Base-by-base conservation (phyloP, 768 basidiomycete genomes). In the Podaxis carcinomalis region DNA sequence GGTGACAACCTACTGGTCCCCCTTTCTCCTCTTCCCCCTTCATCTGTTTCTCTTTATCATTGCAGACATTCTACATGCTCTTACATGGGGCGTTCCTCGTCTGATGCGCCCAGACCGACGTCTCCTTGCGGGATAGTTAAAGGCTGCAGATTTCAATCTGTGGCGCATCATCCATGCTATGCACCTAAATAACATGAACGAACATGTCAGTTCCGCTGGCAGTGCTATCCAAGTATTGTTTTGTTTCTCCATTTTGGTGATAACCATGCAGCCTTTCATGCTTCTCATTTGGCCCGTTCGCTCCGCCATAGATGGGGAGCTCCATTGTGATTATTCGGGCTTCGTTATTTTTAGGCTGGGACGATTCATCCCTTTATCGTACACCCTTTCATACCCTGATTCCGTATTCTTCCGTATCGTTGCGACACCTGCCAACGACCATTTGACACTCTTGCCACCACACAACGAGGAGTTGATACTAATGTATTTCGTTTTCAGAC, bases 401-500 rank as follows among this genome's bases (percentile, higher is more conserved):
- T 1, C 28, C 9, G 7, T 44, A 44, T 14, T 6, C 42, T 44
- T 44, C 42, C 19, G 42, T 16, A 19, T 44, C 42, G 19, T 9
- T 16, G 42, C 5, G 14, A 16, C 6, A 16, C 19, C 16, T 44
- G n/a, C 7, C 47, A 11, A 23, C 13, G 47, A 49, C 11, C 40
- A 49, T 27, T 49, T 49, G 19, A 3, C 47, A 25, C 13, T 27
- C 6, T 21, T 11, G 10, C 9, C 46, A 10, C 21, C 11, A 23
- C 21, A 14, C 7, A n/a, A 11, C 23, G 23, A 21, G 2, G 42
- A 23, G 4, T 7, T 49, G 5, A 27, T 14, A 50, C 36, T 50
- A 21, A 46, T 21, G 16, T 27, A 23, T 4, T 5, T 44, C 27
- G 6, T 49, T 44, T 57, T 2, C 60, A 69, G 68, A 70, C 68